Conservation (phyloP, 371 early-diverging fungal species). For the Mortierella sp. region DNA sequence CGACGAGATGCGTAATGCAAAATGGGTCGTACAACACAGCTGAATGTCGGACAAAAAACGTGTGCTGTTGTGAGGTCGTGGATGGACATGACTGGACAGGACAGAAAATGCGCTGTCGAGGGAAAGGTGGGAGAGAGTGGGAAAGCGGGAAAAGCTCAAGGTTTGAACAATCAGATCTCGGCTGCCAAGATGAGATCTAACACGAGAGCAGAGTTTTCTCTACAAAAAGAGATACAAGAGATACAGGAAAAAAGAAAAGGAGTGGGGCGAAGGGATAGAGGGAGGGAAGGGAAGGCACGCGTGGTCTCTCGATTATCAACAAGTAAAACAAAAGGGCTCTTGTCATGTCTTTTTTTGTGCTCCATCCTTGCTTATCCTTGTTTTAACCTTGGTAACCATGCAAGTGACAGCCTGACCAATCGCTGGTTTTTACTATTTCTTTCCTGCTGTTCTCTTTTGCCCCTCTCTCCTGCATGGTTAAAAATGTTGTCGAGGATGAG, state of each 20-base stretch:
- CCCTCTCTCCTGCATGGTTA: neutral
- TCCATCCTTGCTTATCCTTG: neutral
- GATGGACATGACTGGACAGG: conserved; percentile 4
- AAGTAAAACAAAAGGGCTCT: neutral
- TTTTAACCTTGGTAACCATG: too few relatives aligned
- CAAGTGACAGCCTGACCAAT: too few relatives aligned
- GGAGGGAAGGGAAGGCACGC: neutral
- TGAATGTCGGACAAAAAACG: neutral
- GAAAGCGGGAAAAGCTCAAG: too few relatives aligned
- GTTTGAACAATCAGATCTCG: too few relatives aligned
- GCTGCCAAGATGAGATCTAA: too few relatives aligned
- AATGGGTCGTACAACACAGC: conserved; percentile 2
- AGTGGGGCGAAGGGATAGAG: neutral
- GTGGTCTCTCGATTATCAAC: neutral
- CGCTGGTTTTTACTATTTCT: neutral
- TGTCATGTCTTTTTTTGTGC: neutral
- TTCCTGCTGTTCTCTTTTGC: neutral
- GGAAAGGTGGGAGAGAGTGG: too few relatives aligned
- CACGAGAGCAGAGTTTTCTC: too few relatives aligned
- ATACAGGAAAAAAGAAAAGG: too few relatives aligned
- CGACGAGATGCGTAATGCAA: neutral
- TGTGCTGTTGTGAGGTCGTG: neutral
- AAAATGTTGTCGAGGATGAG: neutral
- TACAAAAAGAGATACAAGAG: too few relatives aligned
- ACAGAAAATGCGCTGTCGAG: too few relatives aligned